Evolutionary conservation across 306 rosid genomes (phyloP).

Genomic region (Acmispon strigosus): DNA sequence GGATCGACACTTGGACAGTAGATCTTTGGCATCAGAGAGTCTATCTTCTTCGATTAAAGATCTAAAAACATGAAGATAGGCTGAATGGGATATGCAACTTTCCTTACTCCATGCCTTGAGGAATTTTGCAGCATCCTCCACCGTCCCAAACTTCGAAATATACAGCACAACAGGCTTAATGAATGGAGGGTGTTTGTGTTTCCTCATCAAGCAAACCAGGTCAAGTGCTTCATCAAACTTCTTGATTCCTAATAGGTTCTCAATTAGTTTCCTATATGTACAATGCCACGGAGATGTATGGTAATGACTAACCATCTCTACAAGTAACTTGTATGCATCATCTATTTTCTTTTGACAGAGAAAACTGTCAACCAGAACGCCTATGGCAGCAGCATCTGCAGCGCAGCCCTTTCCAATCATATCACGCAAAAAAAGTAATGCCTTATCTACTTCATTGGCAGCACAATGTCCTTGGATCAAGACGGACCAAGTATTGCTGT

Average conservation of each 20-base stretch:
- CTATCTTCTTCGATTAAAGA: slow-evolving; percentile 72
- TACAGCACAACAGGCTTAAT: slow-evolving; percentile 48
- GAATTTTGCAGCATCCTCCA: slow-evolving; percentile 68
- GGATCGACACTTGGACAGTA: slow-evolving; percentile 61
- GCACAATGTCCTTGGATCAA: slow-evolving; percentile 85
- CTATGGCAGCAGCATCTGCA: slow-evolving; percentile 68
- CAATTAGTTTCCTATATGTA: slow-evolving; percentile 54
- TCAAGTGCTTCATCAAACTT: slow-evolving; percentile 75
- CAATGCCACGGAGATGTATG: slow-evolving; percentile 68
- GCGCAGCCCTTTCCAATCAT: slow-evolving; percentile 56
- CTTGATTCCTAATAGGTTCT: slow-evolving; percentile 39
- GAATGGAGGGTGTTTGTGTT: slow-evolving; percentile 54
- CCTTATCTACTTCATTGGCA: slow-evolving; percentile 56
- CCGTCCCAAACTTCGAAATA: slow-evolving; percentile 72
- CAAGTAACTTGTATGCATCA: slow-evolving; percentile 52
- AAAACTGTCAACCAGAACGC: slow-evolving; percentile 56
- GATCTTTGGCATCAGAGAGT: slow-evolving; percentile 64
- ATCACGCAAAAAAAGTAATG: slow-evolving; percentile 52
- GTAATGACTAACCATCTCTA: slow-evolving; percentile 45
- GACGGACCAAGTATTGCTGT: slow-evolving; percentile 86
- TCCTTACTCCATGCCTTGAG: slow-evolving; percentile 39
- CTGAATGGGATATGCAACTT: slow-evolving; percentile 38
- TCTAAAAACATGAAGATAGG: slow-evolving; percentile 55
- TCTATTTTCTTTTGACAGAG: slow-evolving; percentile 42
- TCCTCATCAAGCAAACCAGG: slow-evolving; percentile 65